phyloP scores from a whole-genome alignment of 257 asterid species.

The Solanum chiquidenum region DNA sequence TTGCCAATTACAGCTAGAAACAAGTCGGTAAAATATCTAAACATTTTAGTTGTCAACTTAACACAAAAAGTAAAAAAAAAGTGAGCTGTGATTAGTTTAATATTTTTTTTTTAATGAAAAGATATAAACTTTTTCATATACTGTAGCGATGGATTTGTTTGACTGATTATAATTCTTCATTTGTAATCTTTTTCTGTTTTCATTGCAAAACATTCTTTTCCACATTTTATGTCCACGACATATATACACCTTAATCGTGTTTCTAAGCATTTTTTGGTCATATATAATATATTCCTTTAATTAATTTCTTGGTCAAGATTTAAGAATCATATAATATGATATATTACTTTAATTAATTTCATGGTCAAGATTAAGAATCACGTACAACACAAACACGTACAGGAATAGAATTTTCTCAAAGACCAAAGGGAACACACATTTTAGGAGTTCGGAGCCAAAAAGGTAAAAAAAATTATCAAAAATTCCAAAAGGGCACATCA shows the following conservation, averaged over 20 bases:
- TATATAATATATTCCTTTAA: neutral
- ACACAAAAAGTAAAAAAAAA: neutral
- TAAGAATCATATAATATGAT: neutral
- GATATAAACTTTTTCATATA: neutral
- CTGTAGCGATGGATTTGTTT: neutral
- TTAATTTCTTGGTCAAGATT: neutral
- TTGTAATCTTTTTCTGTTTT: neutral
- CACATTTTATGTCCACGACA: neutral
- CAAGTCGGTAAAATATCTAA: neutral
- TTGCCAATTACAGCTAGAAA: neutral
- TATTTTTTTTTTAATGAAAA: neutral
- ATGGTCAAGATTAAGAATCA: neutral
- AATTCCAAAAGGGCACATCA: too few species aligned
- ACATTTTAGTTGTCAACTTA: neutral
- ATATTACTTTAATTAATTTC: neutral
- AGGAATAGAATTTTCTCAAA: neutral
- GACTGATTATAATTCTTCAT: neutral
- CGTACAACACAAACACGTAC: neutral
- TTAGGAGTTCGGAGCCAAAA: too few species aligned
- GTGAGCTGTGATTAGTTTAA: neutral
- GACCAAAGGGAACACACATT: neutral
- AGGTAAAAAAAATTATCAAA: too few species aligned
- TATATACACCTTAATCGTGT: neutral
- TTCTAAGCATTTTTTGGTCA: neutral
- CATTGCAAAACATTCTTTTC: neutral